phyloP scores from a whole-genome alignment of 305 asterid species.

The Solanum aculeatissimum region DNA sequence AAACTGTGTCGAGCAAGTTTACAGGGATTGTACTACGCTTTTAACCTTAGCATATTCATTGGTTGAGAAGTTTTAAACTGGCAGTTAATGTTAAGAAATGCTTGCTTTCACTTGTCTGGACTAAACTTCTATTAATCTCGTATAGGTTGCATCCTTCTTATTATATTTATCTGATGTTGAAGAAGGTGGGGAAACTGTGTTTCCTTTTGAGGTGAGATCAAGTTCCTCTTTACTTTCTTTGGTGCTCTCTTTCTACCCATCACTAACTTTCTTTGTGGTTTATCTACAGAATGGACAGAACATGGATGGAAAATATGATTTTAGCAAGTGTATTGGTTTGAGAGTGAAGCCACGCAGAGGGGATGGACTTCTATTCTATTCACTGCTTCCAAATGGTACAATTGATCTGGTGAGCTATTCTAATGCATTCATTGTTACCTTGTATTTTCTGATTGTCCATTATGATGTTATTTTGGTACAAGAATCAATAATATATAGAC shows the following conservation, averaged over 20 bases:
- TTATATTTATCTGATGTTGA: conserved; percentile 87
- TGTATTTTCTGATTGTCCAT: not conserved
- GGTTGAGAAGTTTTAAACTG: not conserved
- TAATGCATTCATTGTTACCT: not conserved
- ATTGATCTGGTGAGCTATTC: conserved; percentile 63
- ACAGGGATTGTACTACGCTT: not conserved
- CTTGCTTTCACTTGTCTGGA: not conserved
- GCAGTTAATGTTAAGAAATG: not conserved
- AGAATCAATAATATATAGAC: not conserved
- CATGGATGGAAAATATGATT: conserved; percentile 61
- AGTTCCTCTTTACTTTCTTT: not conserved
- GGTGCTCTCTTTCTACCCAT: not conserved
- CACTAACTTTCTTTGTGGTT: not conserved
- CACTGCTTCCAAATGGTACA: conserved; percentile 79
- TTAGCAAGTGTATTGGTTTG: conserved; percentile 54
- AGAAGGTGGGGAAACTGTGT: conserved; percentile 98
- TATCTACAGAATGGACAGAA: conserved; percentile 55
- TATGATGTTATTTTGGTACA: not conserved
- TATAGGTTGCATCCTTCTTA: conserved; percentile 84
- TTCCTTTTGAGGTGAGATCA: conserved; percentile 68
- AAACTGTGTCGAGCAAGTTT: not conserved
- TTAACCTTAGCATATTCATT: not conserved
- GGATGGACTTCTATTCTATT: conserved; percentile 92
- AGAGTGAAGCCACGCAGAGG: conserved; percentile 87
- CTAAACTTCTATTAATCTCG: conserved; percentile 1